Evolutionary conservation across 2,329 filamentous ascomycete genomes (phyloP).

Genomic region (Chaetomiaceae sp.): DNA sequence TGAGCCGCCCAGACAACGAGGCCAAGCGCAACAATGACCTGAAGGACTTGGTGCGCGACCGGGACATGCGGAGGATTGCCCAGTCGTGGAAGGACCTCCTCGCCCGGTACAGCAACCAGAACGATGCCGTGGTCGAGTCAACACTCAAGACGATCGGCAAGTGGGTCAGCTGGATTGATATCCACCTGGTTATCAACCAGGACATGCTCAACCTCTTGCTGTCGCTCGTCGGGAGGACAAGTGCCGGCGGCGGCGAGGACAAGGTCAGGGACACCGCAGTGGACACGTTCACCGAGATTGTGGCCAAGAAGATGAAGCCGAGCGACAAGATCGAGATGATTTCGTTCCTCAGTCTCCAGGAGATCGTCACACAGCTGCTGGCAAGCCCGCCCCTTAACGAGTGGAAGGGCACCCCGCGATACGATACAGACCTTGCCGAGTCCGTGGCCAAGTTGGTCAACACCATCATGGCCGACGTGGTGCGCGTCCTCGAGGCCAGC

Average conservation of each 20-base stretch:
- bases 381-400: constrained; percentile 76
- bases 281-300: constrained; percentile 91
- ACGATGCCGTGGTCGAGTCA: constrained; percentile 74
- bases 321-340: constrained; percentile 94
- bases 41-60: constrained; percentile 81
- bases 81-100: constrained; percentile 90
- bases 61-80: constrained; percentile 85
- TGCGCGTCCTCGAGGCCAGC: constrained; percentile 72
- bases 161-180: constrained; percentile 99
- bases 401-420: constrained; percentile 73
- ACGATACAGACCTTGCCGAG: constrained; percentile 94
- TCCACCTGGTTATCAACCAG: constrained; percentile 85
- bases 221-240: constrained; percentile 75
- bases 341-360: constrained; percentile 77
- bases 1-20: constrained; percentile 72
- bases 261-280: constrained; percentile 86
- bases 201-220: constrained; percentile 80
- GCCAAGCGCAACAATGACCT: constrained; percentile 81
- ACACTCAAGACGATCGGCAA: constrained; percentile 88
- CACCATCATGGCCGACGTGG: constrained; percentile 78
- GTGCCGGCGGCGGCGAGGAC: constrained; percentile 59
- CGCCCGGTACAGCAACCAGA: constrained; percentile 65
- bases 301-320: constrained; percentile 96
- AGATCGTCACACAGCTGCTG: constrained; percentile 81
- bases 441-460: constrained; percentile 95